Evolutionary conservation across 306 rosid species (phyloP), one percentile per base, ranked within the genome.

Genomic region (Fragaria ananassa): DNA sequence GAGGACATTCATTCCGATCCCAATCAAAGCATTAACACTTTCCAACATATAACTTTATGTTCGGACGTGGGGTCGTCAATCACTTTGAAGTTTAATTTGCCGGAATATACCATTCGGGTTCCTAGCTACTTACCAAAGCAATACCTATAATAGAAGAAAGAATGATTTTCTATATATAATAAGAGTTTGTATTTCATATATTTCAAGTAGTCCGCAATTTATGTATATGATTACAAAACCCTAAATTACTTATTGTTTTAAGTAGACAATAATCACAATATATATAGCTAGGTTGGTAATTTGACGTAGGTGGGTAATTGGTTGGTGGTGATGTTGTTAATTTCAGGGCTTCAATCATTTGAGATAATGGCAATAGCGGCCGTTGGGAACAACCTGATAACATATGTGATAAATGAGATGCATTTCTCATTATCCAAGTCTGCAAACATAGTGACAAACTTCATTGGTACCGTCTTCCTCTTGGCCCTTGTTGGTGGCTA

Each of bases 301-400:
- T 42, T 21, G 62, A 27, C 18, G 17, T 61, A 13, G 66, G 10
- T 41, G 10, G 44, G 39, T 13, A 54, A 54, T 54, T 27, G 19
- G 19, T 64, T 64, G 21, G 69, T 64, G 69, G 8, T 42, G 41
- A 5, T 6, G 42, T 8, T 1, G 14, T 10, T 5, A 57, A 39
- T 27, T 47, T 50, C 92, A 96, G 99, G 99, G 72, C 79, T 96
- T 25, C 99, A 96, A 76, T 80, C 89, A 45, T 96, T 92, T 83
- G 99, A 96, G 86, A 92, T 96, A 82, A 96, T 92, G 99, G 98
- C 90, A 45, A 96, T 96, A 39, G 99, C 98, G 1, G 99, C 98
- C 1, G 99, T 96, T 79, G 99, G 99, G 74, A 96, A 96, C 98
- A 96, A 96, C 78, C 97, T 96, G 56, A 96, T 96, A 82, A 96